Evolutionary conservation across 805 yeast species (phyloP).

Genomic region (Lachancea dasiensis): DNA sequence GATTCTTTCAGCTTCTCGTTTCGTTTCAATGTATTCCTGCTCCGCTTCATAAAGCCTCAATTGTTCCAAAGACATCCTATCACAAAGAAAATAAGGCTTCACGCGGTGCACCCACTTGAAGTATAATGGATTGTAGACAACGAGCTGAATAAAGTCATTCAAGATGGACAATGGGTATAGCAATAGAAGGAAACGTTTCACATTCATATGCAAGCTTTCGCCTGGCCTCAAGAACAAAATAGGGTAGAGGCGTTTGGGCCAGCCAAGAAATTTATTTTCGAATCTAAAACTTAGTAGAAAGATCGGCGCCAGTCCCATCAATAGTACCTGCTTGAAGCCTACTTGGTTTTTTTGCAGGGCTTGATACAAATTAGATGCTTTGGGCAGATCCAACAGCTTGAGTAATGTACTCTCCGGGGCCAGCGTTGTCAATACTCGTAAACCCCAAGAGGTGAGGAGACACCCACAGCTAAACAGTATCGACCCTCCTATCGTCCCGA

Average conservation of each 20-base stretch:
- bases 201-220: constrained; percentile 4
- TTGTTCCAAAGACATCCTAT: constrained; percentile 7
- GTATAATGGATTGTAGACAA: constrained; percentile 8
- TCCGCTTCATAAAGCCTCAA: constrained; percentile 8
- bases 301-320: constrained; percentile 6
- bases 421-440: constrained; percentile 7
- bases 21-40: constrained; percentile 4
- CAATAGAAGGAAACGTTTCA: constrained; percentile 6
- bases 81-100: constrained; percentile 8
- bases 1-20: neutral
- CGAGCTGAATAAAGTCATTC: constrained; percentile 1
- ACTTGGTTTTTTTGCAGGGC: constrained; percentile 7
- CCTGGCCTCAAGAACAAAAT: constrained; percentile 5
- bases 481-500: constrained; percentile 7
- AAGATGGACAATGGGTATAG: constrained; percentile 7
- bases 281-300: constrained; percentile 8
- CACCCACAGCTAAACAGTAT: constrained; percentile 7
- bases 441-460: constrained; percentile 7
- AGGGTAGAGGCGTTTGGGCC: constrained; percentile 9
- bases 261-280: constrained; percentile 2
- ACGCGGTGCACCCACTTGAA: constrained; percentile 10
- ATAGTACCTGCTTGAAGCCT: constrained; percentile 4
- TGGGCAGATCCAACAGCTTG: constrained; percentile 6
- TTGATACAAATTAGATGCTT: constrained; percentile 1
- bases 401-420: constrained; percentile 10